Base-by-base conservation (phyloP, 2,329 filamentous ascomycete species). In the Fusarium irregulare region DNA sequence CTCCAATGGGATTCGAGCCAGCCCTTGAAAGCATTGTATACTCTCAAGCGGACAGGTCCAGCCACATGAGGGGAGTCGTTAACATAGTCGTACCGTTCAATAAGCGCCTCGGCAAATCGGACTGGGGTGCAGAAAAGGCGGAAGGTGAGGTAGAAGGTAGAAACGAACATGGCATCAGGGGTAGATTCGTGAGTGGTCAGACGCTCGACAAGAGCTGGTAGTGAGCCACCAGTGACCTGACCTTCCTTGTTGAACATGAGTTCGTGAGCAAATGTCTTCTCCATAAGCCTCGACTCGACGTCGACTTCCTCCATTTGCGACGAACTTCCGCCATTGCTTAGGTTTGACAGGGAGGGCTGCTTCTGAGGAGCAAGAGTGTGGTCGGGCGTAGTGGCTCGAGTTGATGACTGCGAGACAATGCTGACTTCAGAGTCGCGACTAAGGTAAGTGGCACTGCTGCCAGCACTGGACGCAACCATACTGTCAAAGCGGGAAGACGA, bases 1-100 rank as follows among this genome's bases (percentile, higher is more conserved):
- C 92, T 89, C 95, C 96, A 99, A 80, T 99, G 94, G 9, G 92
- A 96, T 82, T 98, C 96, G 21, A 99, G 84, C 96, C 96, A 99
- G 44, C 93, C 92, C 80, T 99, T 99, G 85, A 99, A 93, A 60
- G 94, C 91, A 78, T 99, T 98, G 83, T 97, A 98, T 2, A 98
- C 93, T 54, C 96, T 89, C 49, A 99, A 84, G 53, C 94, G 90
- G 23, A 98, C 95, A 0, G 95, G 93, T 4, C 86, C 88, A 23
- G 94, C 90, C 68, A 94, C 81, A 62, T 90, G 87, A 23, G 90
- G 88, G 49, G 91, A 92, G 64, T 96, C 92, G 14, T 89, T 92
- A 40, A 97, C 92, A 73, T 98, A 97, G 63, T 98, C 93, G 78
- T 97, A 99, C 30, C 97, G 91, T 60, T 96, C 92, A 56, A 97